These are phyloP conservation scores for Annona squamosa DNA, from an alignment of 164 flowering plant species.

Conservation along the genomic window DNA sequence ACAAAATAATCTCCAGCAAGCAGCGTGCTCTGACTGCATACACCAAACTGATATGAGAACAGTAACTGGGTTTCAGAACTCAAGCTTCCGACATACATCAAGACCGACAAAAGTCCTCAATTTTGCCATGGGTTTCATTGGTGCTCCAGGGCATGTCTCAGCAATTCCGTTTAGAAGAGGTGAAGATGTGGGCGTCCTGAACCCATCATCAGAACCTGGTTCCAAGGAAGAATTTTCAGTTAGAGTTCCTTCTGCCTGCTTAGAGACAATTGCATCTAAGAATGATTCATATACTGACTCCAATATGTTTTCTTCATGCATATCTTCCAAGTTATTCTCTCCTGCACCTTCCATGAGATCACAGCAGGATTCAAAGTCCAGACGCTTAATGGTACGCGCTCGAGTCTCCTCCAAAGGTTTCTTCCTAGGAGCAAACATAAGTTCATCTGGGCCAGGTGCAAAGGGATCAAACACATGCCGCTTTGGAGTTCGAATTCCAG, in stretches of 20 bases:
- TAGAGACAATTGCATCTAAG: conserved; percentile 35
- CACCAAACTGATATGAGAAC: not conserved
- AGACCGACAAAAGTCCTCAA: conserved; percentile 15
- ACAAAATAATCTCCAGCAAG: not conserved
- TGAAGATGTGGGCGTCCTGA: conserved; percentile 33
- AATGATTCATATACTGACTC: conserved; percentile 38
- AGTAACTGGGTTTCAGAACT: conserved; percentile 28
- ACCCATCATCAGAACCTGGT: conserved; percentile 15
- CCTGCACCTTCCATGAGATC: not conserved
- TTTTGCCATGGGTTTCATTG: conserved; percentile 31
- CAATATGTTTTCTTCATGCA: conserved; percentile 37
- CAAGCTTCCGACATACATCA: conserved; percentile 53
- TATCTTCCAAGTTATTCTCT: conserved; percentile 4
- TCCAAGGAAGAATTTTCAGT: conserved; percentile 11
- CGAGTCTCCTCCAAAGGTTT: conserved; percentile 23
- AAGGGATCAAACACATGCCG: conserved; percentile 59
- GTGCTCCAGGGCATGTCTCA: conserved; percentile 70
- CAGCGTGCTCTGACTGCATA: not conserved
- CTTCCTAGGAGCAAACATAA: conserved; percentile 47
- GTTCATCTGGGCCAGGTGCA: conserved; percentile 59
- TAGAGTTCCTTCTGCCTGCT: conserved; percentile 27
- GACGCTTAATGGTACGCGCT: conserved; percentile 25
- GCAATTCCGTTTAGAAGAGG: conserved; percentile 33
- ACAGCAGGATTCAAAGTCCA: conserved; percentile 27
- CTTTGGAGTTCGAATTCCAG: conserved; percentile 44